A percentile compares a stretch with the other conserved stretches of the same genome.
Conservation (phyloP, 2,329 filamentous ascomycete genomes). For the Pyrenophora seminiperda region DNA sequence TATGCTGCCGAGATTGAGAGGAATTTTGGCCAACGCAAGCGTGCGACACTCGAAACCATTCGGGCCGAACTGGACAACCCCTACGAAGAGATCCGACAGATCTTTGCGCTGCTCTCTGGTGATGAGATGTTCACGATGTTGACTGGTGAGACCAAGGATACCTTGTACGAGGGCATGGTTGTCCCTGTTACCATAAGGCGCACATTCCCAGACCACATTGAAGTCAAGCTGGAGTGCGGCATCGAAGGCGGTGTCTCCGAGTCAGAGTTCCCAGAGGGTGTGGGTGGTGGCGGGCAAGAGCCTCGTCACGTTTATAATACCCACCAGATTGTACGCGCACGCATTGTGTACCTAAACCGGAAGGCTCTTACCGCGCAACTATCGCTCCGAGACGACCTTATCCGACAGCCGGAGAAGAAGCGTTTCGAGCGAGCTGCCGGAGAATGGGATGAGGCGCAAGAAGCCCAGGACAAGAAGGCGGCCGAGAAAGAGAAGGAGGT, state of each 20-base stretch:
- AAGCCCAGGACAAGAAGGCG: conserved; percentile 76
- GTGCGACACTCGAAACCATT: conserved; percentile 94
- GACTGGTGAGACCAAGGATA: conserved; percentile 87
- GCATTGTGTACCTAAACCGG: conserved; percentile 84
- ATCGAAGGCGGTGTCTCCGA: conserved; percentile 87
- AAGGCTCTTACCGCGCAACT: conserved; percentile 84
- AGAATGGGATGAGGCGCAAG: conserved; percentile 86
- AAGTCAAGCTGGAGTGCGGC: conserved; percentile 91
- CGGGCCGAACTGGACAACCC: conserved; percentile 89
- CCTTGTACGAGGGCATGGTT: conserved; percentile 87
- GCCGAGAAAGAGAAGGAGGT: conserved; percentile 85
- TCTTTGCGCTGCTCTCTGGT: conserved; percentile 70
- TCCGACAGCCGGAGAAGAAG: conserved; percentile 63
- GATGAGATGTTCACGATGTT: conserved; percentile 95
- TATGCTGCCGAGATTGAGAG: conserved; percentile 94
- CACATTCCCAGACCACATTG: conserved; percentile 89
- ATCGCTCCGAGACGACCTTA: conserved; percentile 79
- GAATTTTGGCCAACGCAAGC: conserved; percentile 92
- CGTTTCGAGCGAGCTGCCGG: conserved; percentile 70
- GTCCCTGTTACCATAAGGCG: conserved; percentile 86
- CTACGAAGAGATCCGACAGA: conserved; percentile 89
- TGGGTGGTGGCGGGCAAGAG: conserved; percentile 56
- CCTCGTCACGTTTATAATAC: conserved; percentile 70
- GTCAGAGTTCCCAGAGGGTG: conserved; percentile 76
- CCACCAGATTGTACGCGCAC: conserved; percentile 86